A percentile compares a stretch with the other conserved stretches of the same genome.
phyloP scores from a whole-genome alignment of 345 rosid species.

The Salix dunnii region DNA sequence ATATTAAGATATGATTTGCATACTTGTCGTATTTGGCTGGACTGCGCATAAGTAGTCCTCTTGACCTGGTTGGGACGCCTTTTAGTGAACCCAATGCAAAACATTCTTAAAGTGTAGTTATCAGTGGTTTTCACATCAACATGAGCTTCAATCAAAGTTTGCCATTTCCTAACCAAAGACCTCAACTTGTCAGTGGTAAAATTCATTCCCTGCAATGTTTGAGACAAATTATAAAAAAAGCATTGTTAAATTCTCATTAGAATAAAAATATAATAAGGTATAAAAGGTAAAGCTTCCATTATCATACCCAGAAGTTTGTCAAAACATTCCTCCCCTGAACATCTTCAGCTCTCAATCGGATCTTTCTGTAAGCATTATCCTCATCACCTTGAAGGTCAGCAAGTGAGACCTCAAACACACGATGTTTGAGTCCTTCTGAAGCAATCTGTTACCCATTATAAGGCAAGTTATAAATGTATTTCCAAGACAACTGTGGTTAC shows the following conservation, averaged over 20 bases:
- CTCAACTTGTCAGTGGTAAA: slow-evolving; percentile 92
- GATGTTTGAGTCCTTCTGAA: slow-evolving; percentile 89
- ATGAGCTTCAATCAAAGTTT: slow-evolving; percentile 81
- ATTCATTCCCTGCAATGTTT: slow-evolving; percentile 73
- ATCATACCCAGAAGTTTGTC: slow-evolving; percentile 89
- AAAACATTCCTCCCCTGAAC: slow-evolving; percentile 86
- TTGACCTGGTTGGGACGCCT: slow-evolving; percentile 92
- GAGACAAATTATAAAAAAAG: neutral
- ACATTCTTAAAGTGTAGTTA: slow-evolving; percentile 74
- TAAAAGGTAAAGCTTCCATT: neutral
- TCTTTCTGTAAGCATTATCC: slow-evolving; percentile 84
- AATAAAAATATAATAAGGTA: neutral
- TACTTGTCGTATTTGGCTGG: slow-evolving; percentile 91
- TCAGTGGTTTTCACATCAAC: slow-evolving; percentile 99
- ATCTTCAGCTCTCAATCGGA: slow-evolving; percentile 90
- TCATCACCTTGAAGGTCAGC: slow-evolving; percentile 89
- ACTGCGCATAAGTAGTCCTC: slow-evolving; percentile 91
- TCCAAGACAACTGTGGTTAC: too few relatives aligned
- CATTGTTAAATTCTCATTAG: neutral
- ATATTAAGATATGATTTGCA: neutral
- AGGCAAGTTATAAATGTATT: neutral
- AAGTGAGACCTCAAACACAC: slow-evolving; percentile 83
- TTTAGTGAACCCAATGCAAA: slow-evolving; percentile 91
- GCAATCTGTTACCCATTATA: slow-evolving; percentile 57
- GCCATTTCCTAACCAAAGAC: slow-evolving; percentile 95